A percentile compares a stretch with the other conserved stretches of the same genome.
Conservation (phyloP, 331 rosid genomes). For the Acacia pycnantha region DNA sequence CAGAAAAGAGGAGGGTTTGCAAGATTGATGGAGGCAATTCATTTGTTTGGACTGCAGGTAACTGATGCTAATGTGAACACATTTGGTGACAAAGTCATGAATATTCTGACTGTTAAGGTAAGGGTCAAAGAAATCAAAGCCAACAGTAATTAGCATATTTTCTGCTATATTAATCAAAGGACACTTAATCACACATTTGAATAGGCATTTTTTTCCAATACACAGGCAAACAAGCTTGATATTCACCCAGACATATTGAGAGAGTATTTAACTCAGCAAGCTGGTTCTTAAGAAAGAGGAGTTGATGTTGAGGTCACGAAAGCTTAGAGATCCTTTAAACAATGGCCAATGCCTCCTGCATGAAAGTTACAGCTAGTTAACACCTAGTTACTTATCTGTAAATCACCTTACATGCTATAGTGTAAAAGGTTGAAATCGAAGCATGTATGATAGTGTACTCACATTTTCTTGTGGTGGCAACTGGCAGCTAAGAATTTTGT, state of each 20-base stretch:
- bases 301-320: conserved; percentile 18
- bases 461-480: not conserved
- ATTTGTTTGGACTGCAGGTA: conserved; percentile 65
- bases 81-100: conserved; percentile 41
- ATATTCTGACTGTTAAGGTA: conserved; percentile 69
- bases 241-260: not conserved
- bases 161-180: not conserved
- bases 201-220: not conserved
- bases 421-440: not conserved
- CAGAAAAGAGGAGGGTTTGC: conserved; percentile 53
- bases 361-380: conserved; percentile 3
- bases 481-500: not conserved
- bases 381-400: not conserved
- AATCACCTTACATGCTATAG: not conserved
- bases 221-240: conserved; percentile 13
- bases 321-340: conserved; percentile 12
- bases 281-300: conserved; percentile 23
- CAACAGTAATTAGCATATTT: not conserved
- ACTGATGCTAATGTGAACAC: conserved; percentile 59
- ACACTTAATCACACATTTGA: not conserved
- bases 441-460: not conserved
- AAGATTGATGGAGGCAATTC: conserved; percentile 63
- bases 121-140: conserved; percentile 20
- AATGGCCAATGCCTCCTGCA: not conserved
- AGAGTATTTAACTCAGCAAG: conserved; percentile 4